Conservation (phyloP, 345 rosid species). For the Durio zibethinus region DNA sequence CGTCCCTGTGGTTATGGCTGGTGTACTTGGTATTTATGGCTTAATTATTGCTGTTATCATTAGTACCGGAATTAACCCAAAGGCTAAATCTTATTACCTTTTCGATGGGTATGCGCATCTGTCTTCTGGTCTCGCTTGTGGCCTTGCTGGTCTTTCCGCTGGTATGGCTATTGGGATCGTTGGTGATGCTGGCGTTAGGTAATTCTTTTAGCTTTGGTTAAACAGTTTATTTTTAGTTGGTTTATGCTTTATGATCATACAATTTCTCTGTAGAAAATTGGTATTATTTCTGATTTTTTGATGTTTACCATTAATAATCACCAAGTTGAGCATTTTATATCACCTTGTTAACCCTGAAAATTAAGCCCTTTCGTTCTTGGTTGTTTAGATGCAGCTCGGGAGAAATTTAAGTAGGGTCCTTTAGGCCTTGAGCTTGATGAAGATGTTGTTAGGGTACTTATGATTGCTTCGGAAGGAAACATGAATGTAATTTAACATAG, state of each 20-base stretch:
- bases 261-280: neutral
- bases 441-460: neutral
- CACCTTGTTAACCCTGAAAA: neutral
- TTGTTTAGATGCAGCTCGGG: neutral
- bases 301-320: neutral
- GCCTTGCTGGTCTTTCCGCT: conserved; percentile 72
- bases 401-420: neutral
- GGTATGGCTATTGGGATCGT: conserved; percentile 82
- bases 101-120: conserved; percentile 77
- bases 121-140: conserved; percentile 69
- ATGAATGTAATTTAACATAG: neutral
- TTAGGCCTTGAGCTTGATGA: no score
- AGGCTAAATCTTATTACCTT: conserved; percentile 67
- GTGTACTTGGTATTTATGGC: conserved; percentile 69
- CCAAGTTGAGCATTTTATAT: neutral
- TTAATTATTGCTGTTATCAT: conserved; percentile 68
- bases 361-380: neutral
- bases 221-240: neutral
- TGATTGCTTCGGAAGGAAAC: neutral
- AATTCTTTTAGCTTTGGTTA: neutral
- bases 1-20: conserved; percentile 75
- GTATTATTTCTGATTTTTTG: neutral
- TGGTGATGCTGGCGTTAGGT: conserved; percentile 83
- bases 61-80: conserved; percentile 66
- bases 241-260: conserved; percentile 1